Base-by-base conservation (phyloP, 1,284 basidiomycete genomes). In the Apiotrichum siamense region DNA sequence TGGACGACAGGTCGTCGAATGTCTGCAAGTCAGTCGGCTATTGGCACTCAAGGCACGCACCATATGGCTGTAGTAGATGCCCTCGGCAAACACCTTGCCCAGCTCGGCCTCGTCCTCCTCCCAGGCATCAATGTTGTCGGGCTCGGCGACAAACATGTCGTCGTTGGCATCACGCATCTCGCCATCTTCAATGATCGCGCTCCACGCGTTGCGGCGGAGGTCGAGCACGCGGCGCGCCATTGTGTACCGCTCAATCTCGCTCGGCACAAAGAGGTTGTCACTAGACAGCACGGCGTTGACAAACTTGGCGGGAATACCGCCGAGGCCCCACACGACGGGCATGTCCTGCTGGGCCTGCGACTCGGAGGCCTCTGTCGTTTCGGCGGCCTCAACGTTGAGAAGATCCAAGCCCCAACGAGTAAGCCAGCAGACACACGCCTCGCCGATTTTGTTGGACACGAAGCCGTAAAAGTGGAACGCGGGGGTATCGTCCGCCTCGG, bases 21-120 rank as follows among this genome's bases (percentile, higher is more conserved):
- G 79, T 75, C 87, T 90, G 62, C 4, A 7, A 41, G 51, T 49
- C 32, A 48, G 44, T 23, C 3, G 12, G 15, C 17, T 25, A 32
- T 5, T 4, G 7, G 13, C 6, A 2, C 5, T 3, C 11, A 4
- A 20, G n/a, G 3, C 13, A 73, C 81, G 49, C 60, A 88, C 88
- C 87, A 94, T 88, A 67, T 92, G 89, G 12, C 81, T 78, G 69
- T 94, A 96, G 73, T 91, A 87, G 25, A 96, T 88, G 5, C 87
- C 87, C 25, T 81, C 76, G 29, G 79, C 73, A 67, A 97, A 94
- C 62, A 94, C 78, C 50, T 75, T 77, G n/a, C 74, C 75, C 78
- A 86, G 49, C 53, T 72, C 64, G n/a, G 46, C 58, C 50, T 69
- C 68, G 29, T 74, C 69, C 41, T 71, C 69, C n/a, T 72, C 70